These are phyloP conservation scores for Diaporthe vexans DNA, from an alignment of 2,329 filamentous ascomycete species.

Conservation along the genomic window DNA sequence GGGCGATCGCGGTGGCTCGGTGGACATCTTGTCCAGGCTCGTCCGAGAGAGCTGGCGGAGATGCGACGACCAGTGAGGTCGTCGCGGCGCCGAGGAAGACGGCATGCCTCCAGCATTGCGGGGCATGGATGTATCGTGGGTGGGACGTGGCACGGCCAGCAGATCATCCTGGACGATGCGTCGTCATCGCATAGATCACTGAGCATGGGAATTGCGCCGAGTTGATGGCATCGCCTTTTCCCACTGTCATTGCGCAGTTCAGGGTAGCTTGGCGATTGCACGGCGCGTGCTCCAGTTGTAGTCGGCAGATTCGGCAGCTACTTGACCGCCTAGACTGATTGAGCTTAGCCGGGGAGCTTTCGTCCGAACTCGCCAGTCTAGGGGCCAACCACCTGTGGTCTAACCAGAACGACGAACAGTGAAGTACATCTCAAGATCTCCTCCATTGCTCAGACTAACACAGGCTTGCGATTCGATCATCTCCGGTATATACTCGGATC, in stretches of 20 bases:
- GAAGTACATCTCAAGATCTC: neutral
- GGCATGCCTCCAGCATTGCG: constrained; percentile 55
- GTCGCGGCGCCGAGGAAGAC: constrained; percentile 59
- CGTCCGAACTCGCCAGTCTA: neutral
- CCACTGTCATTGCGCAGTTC: neutral
- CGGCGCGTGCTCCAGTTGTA: neutral
- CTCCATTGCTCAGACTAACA: neutral
- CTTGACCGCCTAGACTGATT: constrained; percentile 26
- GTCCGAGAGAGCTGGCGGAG: constrained; percentile 66
- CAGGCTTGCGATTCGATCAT: neutral
- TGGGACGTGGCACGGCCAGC: constrained; percentile 1
- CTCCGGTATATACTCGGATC: neutral
- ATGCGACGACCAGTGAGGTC: constrained; percentile 65
- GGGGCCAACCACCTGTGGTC: neutral
- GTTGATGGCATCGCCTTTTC: neutral
- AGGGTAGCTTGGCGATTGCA: constrained; percentile 1
- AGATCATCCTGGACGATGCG: constrained; percentile 30
- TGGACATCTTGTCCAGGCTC: constrained; percentile 60
- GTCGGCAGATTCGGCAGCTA: constrained; percentile 34
- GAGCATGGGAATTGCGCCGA: neutral
- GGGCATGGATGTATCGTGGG: constrained; percentile 50
- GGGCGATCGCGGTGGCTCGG: constrained; percentile 58
- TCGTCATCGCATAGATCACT: constrained; percentile 20
- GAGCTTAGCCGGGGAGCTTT: neutral
- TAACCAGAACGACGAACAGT: too few species aligned